These are phyloP conservation scores for Haplographium delicatum DNA, from an alignment of 495 filamentous ascomycete species.

Conservation along the genomic window DNA sequence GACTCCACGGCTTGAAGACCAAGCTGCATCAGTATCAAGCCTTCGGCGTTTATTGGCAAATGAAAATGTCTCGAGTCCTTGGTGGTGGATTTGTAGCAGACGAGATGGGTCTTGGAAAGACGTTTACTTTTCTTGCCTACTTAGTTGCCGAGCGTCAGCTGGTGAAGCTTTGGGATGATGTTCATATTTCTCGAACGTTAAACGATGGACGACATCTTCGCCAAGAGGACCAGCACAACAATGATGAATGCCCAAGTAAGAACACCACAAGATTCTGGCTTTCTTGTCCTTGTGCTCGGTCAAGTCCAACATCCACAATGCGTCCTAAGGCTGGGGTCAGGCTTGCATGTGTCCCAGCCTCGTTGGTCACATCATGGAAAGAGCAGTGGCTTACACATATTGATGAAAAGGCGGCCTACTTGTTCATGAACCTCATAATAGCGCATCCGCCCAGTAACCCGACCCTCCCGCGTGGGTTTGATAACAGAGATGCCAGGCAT, in stretches of 20 bases:
- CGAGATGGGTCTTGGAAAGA: constrained; percentile 8
- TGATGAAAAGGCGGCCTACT: neutral
- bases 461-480: neutral
- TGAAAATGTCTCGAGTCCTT: neutral
- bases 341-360: constrained; percentile 6
- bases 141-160: constrained; percentile 14
- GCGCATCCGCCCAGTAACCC: constrained; percentile 1
- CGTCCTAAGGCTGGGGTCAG: neutral
- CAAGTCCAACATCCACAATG: constrained; percentile 10
- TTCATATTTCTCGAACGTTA: neutral
- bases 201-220: constrained; percentile 7
- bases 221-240: neutral
- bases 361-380: constrained; percentile 1
- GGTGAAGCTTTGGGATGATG: constrained; percentile 7
- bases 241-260: neutral
- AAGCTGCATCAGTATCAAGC: constrained; percentile 9
- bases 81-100: constrained; percentile 11
- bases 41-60: constrained; percentile 13
- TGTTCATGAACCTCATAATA: constrained; percentile 2
- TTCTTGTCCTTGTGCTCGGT: constrained; percentile 7
- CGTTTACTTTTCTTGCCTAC: constrained; percentile 4
- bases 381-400: neutral
- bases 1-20: constrained; percentile 1
- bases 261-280: constrained; percentile 7
- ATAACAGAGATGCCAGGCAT: neutral